These are phyloP conservation scores for Salix koriyanagi DNA, from an alignment of 345 rosid genomes.

Conservation along the genomic window DNA sequence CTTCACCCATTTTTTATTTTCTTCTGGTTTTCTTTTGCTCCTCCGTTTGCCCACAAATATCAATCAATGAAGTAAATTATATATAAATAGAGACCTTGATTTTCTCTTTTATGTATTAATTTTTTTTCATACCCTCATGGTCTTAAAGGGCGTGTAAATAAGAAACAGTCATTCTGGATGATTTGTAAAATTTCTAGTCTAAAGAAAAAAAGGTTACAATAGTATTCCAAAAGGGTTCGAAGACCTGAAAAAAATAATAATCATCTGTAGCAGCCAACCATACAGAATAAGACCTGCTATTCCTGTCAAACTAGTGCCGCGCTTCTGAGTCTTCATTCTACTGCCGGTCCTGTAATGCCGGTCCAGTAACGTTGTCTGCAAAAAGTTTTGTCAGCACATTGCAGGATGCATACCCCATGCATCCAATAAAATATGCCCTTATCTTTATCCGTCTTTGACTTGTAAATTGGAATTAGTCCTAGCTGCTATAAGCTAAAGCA, in stretches of 20 bases:
- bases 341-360: not conserved
- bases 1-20: slow-evolving; percentile 3
- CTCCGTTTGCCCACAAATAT: slow-evolving; percentile 1
- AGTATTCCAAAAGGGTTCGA: not conserved
- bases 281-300: not conserved
- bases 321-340: not conserved
- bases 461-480: not conserved
- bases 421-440: not conserved
- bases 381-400: not conserved
- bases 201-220: not conserved
- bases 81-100: not conserved
- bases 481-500: not conserved
- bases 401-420: not conserved
- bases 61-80: not conserved
- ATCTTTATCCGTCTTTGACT: not conserved
- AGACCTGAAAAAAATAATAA: not conserved
- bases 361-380: not conserved
- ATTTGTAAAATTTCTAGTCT: not conserved
- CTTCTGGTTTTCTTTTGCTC: not conserved
- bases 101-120: not conserved
- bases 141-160: not conserved
- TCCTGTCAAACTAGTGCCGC: not conserved
- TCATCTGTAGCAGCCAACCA: not conserved
- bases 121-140: not conserved
- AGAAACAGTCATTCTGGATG: not conserved